Base-by-base conservation (phyloP, 2,329 filamentous ascomycete species). In the Fusarium ramigenum region DNA sequence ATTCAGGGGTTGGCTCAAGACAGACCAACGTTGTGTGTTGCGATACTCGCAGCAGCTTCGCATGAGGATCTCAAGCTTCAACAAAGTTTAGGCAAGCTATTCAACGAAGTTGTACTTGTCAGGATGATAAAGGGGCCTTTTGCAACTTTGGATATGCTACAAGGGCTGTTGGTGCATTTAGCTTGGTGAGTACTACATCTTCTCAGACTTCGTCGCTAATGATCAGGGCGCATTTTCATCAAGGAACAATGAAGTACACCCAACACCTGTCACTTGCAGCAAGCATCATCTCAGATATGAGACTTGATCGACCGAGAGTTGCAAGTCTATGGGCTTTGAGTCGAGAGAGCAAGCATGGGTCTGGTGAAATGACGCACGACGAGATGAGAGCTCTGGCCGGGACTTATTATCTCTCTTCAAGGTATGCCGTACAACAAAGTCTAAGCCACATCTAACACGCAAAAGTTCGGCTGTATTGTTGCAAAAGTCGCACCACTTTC, bases 151-250 rank as follows among this genome's bases (percentile, higher is more conserved):
- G 79, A 82, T 18, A 70, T 81, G 40, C 60, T 81, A 8, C 80
- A 82, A 60, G 78, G 77, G 19, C 73, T 81, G 1, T 72, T 82
- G 14, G 73, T 81, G 4, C 72, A 77, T 37, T 30, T 82, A 23
- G 79, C 80, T 16, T 81, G 80, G 80, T 81, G 74, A 25, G 70
- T 53, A 11, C 11, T 14, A 10, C 15, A 11, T 3, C 18, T 30
- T 12, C 23, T 36, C 7, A 8, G 6, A 25, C 7, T 34, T 60
- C 39, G 18, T 42, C 37, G 52, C 69, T 76, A 66, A 78, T 19
- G 7, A 14, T 3, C 39, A 81, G 80, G 80, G 80, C 79, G 6
- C 80, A 81, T 63, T 81, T 76, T 43, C 80, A 80, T 30, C 78
- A 78, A 23, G 63, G 73, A 9, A 75, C 75, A 5, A 72, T 78